Base-by-base conservation (phyloP, 768 basidiomycete species). In the Auricularia heimuer region DNA sequence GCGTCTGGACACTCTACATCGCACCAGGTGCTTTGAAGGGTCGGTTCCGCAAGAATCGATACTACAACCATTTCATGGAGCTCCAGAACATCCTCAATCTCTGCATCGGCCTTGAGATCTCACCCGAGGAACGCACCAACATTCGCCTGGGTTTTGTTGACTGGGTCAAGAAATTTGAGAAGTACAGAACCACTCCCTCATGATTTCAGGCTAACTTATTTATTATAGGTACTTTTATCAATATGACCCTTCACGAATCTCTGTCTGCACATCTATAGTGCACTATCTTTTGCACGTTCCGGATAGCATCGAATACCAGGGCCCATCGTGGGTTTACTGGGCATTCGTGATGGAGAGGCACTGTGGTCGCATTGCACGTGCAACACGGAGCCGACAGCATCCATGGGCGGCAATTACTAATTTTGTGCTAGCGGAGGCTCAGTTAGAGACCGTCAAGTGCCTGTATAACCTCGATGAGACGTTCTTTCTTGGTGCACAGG, bases 41-140 rank as follows among this genome's bases (percentile, higher is more conserved):
- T 44, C 54, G 69, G 45, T 65, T 62, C 11, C 60, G 36, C 1
- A 18, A 36, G 24, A 24, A 63, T 8, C 7, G 21, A 3, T 82
- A 80, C 67, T 82, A 77, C 66, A 66, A 73, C 0, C 81, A 83
- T 66, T 81, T 81, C 65, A 61, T 80, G 4, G 24, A 71, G 2
- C 75, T 83, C 14, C 75, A 79, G 21, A 47, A 67, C 3, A 73
- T 82, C 3, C 67, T 82, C 58, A 71, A 74, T 56, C 65, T 65
- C 0, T 78, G 75, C 65, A 72, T 82, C 4, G 71, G 79, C 56
- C 78, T 75, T 35, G 74, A 76, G 63, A 16, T 29, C 18, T 68
- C 77, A n/a, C 67, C 71, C 0, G 34, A 51, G n/a, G 66, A 79
- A 58, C 63, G 79, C 33, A 54, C 66, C 1, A 33, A 65, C 8